Conservation (phyloP, 2,329 filamentous ascomycete species). For the Ophiobolus disseminans region DNA sequence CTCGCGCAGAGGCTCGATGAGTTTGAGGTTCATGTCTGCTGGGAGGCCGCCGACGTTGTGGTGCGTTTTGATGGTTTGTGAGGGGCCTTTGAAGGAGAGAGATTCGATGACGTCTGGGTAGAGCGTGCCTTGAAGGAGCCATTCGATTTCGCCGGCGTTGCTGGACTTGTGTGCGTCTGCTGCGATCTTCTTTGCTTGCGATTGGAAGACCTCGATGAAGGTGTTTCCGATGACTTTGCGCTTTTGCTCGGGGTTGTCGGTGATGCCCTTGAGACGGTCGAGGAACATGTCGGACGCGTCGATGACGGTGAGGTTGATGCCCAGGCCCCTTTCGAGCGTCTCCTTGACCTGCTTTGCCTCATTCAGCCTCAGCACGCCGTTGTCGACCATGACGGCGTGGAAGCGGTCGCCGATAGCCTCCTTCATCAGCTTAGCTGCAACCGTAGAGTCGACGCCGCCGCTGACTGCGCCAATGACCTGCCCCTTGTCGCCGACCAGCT, state of each 20-base stretch:
- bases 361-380: constrained; percentile 82
- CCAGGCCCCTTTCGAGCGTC: constrained; percentile 77
- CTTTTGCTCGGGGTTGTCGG: constrained; percentile 81
- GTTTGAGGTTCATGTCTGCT: constrained; percentile 67
- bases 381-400: constrained; percentile 85
- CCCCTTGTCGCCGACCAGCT: constrained; percentile 79
- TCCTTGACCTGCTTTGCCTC: constrained; percentile 84
- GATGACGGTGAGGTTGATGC: constrained; percentile 88
- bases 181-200: constrained; percentile 77
- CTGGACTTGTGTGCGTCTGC: constrained; percentile 70
- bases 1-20: constrained; percentile 80
- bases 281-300: constrained; percentile 82
- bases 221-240: constrained; percentile 87
- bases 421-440: constrained; percentile 84
- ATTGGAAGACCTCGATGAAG: constrained; percentile 84
- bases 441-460: constrained; percentile 89
- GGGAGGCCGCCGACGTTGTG: constrained; percentile 76
- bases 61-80: constrained; percentile 75
- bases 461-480: constrained; percentile 83
- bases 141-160: constrained; percentile 78
- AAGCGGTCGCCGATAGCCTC: constrained; percentile 87
- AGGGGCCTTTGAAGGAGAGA: constrained; percentile 76
- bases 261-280: constrained; percentile 74
- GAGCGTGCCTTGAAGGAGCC: constrained; percentile 85
- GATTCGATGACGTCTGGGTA: constrained; percentile 78